Evolutionary conservation across 2,329 filamentous ascomycete genomes (phyloP).

Genomic region (Penicillium sp.): DNA sequence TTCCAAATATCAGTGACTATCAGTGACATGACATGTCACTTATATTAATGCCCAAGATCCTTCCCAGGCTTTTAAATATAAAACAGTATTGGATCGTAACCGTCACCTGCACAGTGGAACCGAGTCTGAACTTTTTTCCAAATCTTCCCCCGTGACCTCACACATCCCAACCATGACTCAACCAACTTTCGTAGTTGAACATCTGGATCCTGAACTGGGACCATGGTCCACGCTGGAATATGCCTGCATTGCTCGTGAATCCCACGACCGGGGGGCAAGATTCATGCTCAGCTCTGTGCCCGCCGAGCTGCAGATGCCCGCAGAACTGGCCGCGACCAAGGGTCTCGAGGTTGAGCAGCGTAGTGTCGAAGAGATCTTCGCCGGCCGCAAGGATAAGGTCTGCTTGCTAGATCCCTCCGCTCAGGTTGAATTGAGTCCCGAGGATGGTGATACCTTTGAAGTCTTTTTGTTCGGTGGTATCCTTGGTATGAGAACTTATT

Average conservation of each 20-base stretch:
- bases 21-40: too few relatives aligned
- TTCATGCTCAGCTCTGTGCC: constrained; percentile 86
- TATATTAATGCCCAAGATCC: too few relatives aligned
- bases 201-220: constrained; percentile 91
- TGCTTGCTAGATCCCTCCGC: constrained; percentile 89
- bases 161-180: neutral
- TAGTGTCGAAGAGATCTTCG: constrained; percentile 80
- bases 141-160: neutral
- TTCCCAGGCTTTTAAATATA: too few relatives aligned
- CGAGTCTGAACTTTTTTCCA: constrained; percentile 3
- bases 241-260: constrained; percentile 79
- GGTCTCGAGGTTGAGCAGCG: constrained; percentile 69
- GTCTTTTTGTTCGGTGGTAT: constrained; percentile 96
- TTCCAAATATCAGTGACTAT: too few relatives aligned
- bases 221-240: constrained; percentile 95
- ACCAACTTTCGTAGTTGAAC: constrained; percentile 83
- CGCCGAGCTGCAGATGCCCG: constrained; percentile 58
- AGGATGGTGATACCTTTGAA: constrained; percentile 79
- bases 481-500: constrained; percentile 60
- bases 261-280: constrained; percentile 60
- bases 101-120: neutral
- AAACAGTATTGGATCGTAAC: too few relatives aligned
- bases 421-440: constrained; percentile 73
- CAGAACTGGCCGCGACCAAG: constrained; percentile 59
- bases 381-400: constrained; percentile 68